Evolutionary conservation across 768 basidiomycete species (phyloP), one percentile per base, ranked within the genome.

Genomic region (Pleurotus sapidus): DNA sequence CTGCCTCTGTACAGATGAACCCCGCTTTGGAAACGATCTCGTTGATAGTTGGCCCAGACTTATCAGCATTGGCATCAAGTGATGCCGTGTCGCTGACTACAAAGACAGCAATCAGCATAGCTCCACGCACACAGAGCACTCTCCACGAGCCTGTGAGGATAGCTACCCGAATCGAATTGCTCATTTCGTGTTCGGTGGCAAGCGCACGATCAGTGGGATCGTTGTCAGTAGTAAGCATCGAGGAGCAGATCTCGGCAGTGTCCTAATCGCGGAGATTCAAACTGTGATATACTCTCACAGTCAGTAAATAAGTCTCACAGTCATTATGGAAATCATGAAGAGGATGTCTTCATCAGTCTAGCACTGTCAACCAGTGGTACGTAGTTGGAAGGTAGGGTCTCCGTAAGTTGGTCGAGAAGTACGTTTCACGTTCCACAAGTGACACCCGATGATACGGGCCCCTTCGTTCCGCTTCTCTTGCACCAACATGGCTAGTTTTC

Each of bases 31-130:
- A 65, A 39, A 91, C 67, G 54, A 86, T 76, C 17, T 78, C 71
- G 58, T 72, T 74, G 61, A 91, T 84, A 27, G 79, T 72, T 2
- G 87, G 87, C 1, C 89, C 87, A 34, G 89, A 91, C 65, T 74
- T 75, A 68, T 92, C 90, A 24, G 76, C 73, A n/a, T 59, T 67
- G 20, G 67, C 63, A 60, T 77, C 70, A n/a, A 62, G 59, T 2
- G 82, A 76, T 0, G 84, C 87, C 4, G 84, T 88, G 69, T 92
- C 90, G 69, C 89, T 91, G 56, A 90, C 90, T 89, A 58, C 43
- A 20, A 20, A 18, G 20, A 18, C 20, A 30, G n/a, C 7, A 9
- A 30, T 34, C 15, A n/a, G 49, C n/a, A 4, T 40, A 18, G 40
- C 20, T 34, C 18, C 18, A 42, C 14, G 17, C 17, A 17, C 23